These are phyloP conservation scores for Coemansia sp. DNA, from an alignment of 192 early-diverging fungal species.

Conservation along the genomic window DNA sequence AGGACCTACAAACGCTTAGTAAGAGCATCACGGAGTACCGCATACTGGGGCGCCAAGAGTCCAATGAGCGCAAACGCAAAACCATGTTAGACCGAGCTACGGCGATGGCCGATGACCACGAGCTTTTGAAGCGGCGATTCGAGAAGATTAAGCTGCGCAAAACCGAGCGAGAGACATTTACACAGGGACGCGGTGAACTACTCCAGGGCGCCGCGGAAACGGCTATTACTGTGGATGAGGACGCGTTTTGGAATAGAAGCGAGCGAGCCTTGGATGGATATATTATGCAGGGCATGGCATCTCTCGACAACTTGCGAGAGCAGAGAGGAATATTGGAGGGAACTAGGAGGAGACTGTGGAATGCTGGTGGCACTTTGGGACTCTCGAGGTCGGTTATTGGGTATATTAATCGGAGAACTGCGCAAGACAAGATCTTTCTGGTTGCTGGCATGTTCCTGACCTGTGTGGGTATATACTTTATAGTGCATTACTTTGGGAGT, in stretches of 20 bases:
- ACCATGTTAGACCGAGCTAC: conserved; percentile 43
- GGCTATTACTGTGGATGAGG: conserved; percentile 39
- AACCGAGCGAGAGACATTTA: conserved; percentile 6
- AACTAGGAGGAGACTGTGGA: conserved; percentile 38
- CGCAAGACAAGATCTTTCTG: conserved; percentile 52
- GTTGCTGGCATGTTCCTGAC: conserved; percentile 37
- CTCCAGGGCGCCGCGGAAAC: conserved; percentile 41
- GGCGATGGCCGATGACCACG: conserved; percentile 41
- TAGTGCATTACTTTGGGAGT: conserved; percentile 43
- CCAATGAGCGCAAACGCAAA: conserved; percentile 44
- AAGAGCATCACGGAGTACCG: conserved; percentile 51
- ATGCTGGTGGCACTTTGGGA: conserved; percentile 42
- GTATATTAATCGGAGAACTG: conserved; percentile 46
- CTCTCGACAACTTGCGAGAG: conserved; percentile 39
- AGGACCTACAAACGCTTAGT: conserved; percentile 40
- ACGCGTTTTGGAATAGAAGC: conserved; percentile 35
- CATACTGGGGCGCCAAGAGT: conserved; percentile 39
- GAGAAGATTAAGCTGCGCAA: conserved; percentile 41
- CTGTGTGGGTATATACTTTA: conserved; percentile 42
- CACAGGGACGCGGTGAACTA: conserved; percentile 24
- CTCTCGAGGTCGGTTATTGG: conserved; percentile 44
- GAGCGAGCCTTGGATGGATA: conserved; percentile 43
- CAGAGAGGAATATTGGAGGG: conserved; percentile 35
- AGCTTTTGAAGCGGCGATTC: conserved; percentile 38
- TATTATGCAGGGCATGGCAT: conserved; percentile 47